Base-by-base conservation (phyloP, 192 early-diverging fungal genomes). In the Coemansia sp. region DNA sequence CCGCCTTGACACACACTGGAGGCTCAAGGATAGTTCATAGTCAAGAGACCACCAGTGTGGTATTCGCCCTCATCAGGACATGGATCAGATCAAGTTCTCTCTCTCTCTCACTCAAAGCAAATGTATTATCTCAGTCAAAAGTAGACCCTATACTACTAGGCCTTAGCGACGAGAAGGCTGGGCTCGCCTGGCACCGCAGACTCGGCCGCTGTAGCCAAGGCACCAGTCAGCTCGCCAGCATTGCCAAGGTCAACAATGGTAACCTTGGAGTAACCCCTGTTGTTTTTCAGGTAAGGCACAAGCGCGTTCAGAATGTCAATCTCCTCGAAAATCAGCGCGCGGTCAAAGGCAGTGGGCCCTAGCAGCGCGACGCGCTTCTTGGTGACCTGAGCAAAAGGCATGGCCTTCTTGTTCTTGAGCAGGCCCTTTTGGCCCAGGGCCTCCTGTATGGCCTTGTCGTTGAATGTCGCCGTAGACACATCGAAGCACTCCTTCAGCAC, bases 331-430 rank as follows among this genome's bases (percentile, higher is more conserved):
- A 74, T 66, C 57, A 98, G 87, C 5, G 92, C 78, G 68, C 95
- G 89, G 72, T 94, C 88, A 74, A 99, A 95, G 7, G 91, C 96
- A 20, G 68, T 41, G 6, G 85, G 64, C 7, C 96, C 96, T 3
- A 79, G 66, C 6, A 74, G 69, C 40, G 87, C 88, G 15, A 96
- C 90, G 49, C 85, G 87, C 80, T 94, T 96, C 90, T 96, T 93
- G 76, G 96, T 88, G 49, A 92, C 89, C 60, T 95, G 90, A 57
- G 96, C 88, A 85, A 99, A 99, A 18, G 95, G 94, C 95, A 98
- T 98, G n/a, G 88, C 91, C 79, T 91, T 91, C 86, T 97, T 98
- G 86, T 98, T 93, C 86, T 96, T 97, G 74, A 93, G 85, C 77
- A 98, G 70, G 42, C 93, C 95, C 64, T 76, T 84, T 34, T 80